Evolutionary conservation across 1,284 basidiomycete species (phyloP).

Genomic region (Microbotryum silenes-acaulis): DNA sequence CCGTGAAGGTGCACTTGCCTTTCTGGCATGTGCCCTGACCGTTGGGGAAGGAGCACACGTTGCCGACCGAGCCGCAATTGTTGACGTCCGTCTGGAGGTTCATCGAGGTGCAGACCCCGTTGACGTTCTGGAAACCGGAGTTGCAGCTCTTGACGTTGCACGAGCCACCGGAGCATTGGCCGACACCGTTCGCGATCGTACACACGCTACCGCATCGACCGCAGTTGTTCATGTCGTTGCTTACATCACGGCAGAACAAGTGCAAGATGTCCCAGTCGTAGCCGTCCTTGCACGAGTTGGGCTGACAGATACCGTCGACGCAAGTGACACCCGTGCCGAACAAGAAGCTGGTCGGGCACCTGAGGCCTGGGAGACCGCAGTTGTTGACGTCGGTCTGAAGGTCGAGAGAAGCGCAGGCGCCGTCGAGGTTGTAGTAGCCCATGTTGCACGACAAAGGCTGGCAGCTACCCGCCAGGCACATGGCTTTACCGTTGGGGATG

Average conservation of each 20-base stretch:
- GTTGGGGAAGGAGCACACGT: conserved; percentile 15
- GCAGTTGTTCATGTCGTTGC: conserved; percentile 1
- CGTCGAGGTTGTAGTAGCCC: conserved; percentile 8
- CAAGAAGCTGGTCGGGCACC: neutral
- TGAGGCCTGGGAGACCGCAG: conserved; percentile 3
- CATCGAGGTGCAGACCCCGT: conserved; percentile 8
- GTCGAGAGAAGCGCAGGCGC: conserved; percentile 5
- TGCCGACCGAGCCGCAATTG: conserved; percentile 23
- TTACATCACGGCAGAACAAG: neutral
- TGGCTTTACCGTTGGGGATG: neutral
- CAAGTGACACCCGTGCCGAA: neutral
- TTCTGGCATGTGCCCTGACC: conserved; percentile 41
- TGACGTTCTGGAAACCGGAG: conserved; percentile 18
- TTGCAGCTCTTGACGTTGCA: conserved; percentile 15
- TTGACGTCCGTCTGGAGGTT: conserved; percentile 18
- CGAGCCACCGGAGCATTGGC: conserved; percentile 7
- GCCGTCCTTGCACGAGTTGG: conserved; percentile 6
- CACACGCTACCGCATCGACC: conserved; percentile 23
- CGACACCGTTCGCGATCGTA: conserved; percentile 16
- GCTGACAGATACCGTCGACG: neutral
- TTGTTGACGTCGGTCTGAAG: conserved; percentile 1
- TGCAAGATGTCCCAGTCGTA: conserved; percentile 1
- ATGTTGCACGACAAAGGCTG: conserved; percentile 1
- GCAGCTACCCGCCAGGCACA: conserved; percentile 2
- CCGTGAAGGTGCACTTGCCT: conserved; percentile 53